phyloP scores from a whole-genome alignment of 2,329 filamentous ascomycete genomes.

The Verticillium albo-atrum region DNA sequence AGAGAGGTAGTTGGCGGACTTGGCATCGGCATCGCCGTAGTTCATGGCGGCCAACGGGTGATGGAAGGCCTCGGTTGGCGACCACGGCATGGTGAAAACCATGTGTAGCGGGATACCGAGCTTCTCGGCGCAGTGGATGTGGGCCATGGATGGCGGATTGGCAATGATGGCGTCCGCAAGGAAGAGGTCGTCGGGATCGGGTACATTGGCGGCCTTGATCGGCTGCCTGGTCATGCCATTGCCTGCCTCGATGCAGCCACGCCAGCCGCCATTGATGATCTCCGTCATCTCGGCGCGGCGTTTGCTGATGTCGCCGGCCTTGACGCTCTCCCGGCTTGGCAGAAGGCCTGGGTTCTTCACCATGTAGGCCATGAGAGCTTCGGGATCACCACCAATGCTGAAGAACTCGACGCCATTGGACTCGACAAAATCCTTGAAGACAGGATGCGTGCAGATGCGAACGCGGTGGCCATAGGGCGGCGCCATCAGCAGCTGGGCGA shows the following conservation, averaged over 20 bases:
- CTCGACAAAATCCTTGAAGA: constrained; percentile 49
- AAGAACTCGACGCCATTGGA: constrained; percentile 52
- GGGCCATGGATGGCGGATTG: constrained; percentile 47
- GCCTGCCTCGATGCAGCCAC: constrained; percentile 30
- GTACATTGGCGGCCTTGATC: constrained; percentile 20
- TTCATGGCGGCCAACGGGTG: constrained; percentile 61
- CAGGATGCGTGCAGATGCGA: constrained; percentile 50
- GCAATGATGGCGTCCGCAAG: constrained; percentile 52
- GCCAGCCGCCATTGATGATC: constrained; percentile 32
- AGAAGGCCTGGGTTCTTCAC: constrained; percentile 33
- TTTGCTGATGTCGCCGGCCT: constrained; percentile 29
- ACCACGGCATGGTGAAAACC: constrained; percentile 66
- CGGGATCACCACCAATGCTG: constrained; percentile 51
- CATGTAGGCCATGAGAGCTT: constrained; percentile 40
- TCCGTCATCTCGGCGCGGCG: constrained; percentile 29
- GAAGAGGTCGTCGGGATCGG: constrained; percentile 31
- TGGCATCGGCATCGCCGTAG: constrained; percentile 54
- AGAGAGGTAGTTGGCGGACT: constrained; percentile 62
- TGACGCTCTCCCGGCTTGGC: constrained; percentile 28
- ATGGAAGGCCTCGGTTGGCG: constrained; percentile 63
- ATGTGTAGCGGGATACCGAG: constrained; percentile 45
- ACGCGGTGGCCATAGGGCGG: constrained; percentile 45
- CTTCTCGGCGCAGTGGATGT: constrained; percentile 47
- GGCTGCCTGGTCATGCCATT: constrained; percentile 21
- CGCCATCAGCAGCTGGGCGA: constrained; percentile 40